These are phyloP conservation scores for Melastoma malabathricum DNA, from an alignment of 345 rosid genomes.

Conservation along the genomic window DNA sequence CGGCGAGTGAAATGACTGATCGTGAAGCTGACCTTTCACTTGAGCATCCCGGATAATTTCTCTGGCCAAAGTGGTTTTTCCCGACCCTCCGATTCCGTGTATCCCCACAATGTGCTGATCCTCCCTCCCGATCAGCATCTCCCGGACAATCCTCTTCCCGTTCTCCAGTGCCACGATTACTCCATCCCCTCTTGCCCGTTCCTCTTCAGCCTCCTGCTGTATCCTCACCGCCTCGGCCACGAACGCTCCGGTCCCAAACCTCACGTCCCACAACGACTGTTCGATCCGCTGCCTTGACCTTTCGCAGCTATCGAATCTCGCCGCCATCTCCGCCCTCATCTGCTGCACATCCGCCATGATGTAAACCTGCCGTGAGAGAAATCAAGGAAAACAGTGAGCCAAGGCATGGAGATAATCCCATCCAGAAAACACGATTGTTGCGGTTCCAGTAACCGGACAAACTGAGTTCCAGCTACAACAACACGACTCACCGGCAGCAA, in stretches of 20 bases:
- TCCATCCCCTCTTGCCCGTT: conserved; percentile 25
- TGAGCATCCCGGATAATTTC: conserved; percentile 49
- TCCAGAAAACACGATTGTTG: no score
- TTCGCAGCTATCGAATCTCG: conserved; percentile 43
- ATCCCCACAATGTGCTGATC: conserved; percentile 38
- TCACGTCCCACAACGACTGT: conserved; percentile 44
- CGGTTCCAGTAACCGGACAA: no score
- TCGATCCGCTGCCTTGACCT: conserved; percentile 24
- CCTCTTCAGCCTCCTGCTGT: conserved; percentile 30
- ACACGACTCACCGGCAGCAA: conserved; percentile 10
- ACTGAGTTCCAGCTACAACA: no score
- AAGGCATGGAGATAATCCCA: no score
- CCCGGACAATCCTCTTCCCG: conserved; percentile 64
- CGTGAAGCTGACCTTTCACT: conserved; percentile 44
- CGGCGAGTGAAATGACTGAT: neutral
- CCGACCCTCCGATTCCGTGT: conserved; percentile 77
- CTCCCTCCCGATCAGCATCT: conserved; percentile 42
- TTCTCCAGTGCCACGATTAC: conserved; percentile 28
- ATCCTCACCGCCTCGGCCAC: conserved; percentile 39
- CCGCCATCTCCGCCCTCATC: conserved; percentile 24
- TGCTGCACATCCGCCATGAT: conserved; percentile 60
- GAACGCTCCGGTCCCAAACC: conserved; percentile 53
- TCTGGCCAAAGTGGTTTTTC: conserved; percentile 74
- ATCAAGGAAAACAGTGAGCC: no score
- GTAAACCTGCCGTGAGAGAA: conserved; percentile 15